A percentile compares a stretch with the other conserved stretches of the same genome.
Conservation (phyloP, 2,329 filamentous ascomycete species). For the Cladophialophora psammophila region DNA sequence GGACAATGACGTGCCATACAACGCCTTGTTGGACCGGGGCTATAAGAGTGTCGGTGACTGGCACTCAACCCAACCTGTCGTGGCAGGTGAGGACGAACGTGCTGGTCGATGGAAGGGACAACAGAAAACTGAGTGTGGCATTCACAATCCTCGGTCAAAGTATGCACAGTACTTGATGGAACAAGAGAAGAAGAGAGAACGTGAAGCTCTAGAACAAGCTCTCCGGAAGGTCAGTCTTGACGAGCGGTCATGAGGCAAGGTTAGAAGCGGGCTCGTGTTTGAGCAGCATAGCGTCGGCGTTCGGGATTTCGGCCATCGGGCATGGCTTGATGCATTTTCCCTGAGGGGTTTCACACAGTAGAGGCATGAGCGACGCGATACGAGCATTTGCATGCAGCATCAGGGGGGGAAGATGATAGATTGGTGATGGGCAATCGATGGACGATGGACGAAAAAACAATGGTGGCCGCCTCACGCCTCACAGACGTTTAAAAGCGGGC, state of each 20-base stretch:
- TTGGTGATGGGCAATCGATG: conserved; percentile 12
- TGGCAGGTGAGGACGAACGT: conserved; percentile 91
- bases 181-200: conserved; percentile 72
- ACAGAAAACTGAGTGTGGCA: conserved; percentile 95
- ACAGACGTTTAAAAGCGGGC: neutral
- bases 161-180: conserved; percentile 85
- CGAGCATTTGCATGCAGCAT: conserved; percentile 27
- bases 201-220: conserved; percentile 60
- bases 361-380: conserved; percentile 25
- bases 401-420: conserved; percentile 15
- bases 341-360: conserved; percentile 12
- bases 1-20: conserved; percentile 90
- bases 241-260: conserved; percentile 7
- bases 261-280: neutral
- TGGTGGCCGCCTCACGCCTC: neutral
- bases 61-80: conserved; percentile 93
- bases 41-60: conserved; percentile 99
- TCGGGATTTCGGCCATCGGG: conserved; percentile 33
- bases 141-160: conserved; percentile 95
- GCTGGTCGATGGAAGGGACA: conserved; percentile 97
- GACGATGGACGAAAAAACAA: neutral
- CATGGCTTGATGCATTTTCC: conserved; percentile 24
- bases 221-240: conserved; percentile 42
- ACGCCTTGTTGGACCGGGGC: conserved; percentile 85
- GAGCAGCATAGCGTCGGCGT: conserved; percentile 40